A percentile compares a stretch with the other conserved stretches of the same genome.
Conservation (phyloP, 2,329 filamentous ascomycete genomes). For the Trichoderma polysporum region DNA sequence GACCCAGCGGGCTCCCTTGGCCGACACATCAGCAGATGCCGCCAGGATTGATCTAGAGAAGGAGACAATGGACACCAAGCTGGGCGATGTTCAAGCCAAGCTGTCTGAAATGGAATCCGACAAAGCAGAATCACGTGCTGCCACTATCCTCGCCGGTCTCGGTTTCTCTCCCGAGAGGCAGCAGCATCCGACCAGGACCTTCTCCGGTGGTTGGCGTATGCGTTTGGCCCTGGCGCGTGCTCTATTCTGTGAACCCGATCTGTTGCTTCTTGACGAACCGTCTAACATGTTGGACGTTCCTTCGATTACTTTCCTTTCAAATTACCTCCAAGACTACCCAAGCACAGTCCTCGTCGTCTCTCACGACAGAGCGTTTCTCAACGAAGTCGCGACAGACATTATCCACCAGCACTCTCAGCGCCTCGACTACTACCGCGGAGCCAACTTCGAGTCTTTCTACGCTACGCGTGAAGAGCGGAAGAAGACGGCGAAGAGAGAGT, state of each 20-base stretch:
- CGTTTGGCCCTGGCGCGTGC: constrained; percentile 90
- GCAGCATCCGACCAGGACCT: constrained; percentile 91
- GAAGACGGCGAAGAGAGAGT: constrained; percentile 95
- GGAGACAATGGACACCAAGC: constrained; percentile 84
- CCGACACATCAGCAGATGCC: constrained; percentile 89
- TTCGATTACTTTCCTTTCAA: constrained; percentile 97
- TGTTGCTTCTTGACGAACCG: constrained; percentile 95
- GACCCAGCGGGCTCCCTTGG: constrained; percentile 71
- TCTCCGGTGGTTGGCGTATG: constrained; percentile 99
- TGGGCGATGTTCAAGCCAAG: constrained; percentile 89
- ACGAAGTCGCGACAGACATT: constrained; percentile 98
- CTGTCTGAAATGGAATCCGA: constrained; percentile 98
- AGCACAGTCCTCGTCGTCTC: constrained; percentile 95
- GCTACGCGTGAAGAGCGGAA: constrained; percentile 94
- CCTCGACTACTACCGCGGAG: constrained; percentile 96
- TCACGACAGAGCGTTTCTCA: constrained; percentile 98
- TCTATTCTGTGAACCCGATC: constrained; percentile 95
- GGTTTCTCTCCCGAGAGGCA: constrained; percentile 94
- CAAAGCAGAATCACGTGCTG: constrained; percentile 92
- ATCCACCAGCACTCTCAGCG: constrained; percentile 97
- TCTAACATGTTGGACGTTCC: constrained; percentile 99
- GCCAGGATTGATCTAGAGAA: constrained; percentile 80
- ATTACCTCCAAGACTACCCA: constrained; percentile 90
- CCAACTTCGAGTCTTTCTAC: constrained; percentile 97
- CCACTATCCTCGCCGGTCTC: constrained; percentile 93